Percentiles rank a stretch among this genome's conserved stretches.
Evolutionary conservation across 169 alveolate species (phyloP).

Genomic region (Theileria orientalis): DNA sequence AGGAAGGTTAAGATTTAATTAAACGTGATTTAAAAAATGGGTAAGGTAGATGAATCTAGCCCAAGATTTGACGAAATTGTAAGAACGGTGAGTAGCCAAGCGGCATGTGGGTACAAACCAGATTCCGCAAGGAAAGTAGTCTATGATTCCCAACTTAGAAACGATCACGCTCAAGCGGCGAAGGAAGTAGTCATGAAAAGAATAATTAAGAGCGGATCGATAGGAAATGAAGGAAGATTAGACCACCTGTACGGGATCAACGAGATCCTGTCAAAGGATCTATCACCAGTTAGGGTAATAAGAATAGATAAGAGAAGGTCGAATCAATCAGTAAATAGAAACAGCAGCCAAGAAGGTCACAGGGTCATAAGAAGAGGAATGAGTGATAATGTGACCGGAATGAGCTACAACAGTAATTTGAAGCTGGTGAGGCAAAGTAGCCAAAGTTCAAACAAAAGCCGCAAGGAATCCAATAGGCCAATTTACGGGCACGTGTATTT

Average conservation of each 20-base stretch:
- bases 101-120: not conserved
- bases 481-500: slow-evolving; percentile 65
- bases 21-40: not conserved
- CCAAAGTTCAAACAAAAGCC: slow-evolving; percentile 2
- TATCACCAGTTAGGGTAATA: not conserved
- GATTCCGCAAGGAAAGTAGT: not conserved
- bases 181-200: not conserved
- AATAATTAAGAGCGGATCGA: not conserved
- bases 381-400: slow-evolving; percentile 43
- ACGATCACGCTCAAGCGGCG: not conserved
- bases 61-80: not conserved
- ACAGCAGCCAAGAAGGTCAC: not conserved
- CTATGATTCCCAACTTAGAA: not conserved
- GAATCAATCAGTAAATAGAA: not conserved
- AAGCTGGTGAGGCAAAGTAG: slow-evolving; percentile 34
- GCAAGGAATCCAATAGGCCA: not conserved
- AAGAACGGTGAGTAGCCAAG: not conserved
- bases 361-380: slow-evolving; percentile 32
- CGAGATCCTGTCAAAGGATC: not conserved
- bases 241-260: not conserved
- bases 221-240: not conserved
- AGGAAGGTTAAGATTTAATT: not conserved
- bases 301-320: not conserved
- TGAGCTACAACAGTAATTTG: slow-evolving; percentile 16
- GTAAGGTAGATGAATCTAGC: not conserved